phyloP scores from a whole-genome alignment of 2,329 filamentous ascomycete species.

The Pestalotiopsis fici region DNA sequence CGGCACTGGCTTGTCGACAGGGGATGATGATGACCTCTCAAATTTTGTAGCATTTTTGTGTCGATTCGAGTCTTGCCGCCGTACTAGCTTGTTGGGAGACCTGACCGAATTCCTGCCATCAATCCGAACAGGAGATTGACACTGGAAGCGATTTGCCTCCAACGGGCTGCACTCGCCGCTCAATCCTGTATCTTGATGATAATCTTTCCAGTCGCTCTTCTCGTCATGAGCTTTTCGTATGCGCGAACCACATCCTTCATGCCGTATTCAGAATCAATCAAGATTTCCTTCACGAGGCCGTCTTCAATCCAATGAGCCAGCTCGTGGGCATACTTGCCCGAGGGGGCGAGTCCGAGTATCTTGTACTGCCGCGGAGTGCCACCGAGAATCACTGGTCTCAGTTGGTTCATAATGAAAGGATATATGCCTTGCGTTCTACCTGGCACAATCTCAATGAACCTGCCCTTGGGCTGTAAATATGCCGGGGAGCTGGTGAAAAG shows the following conservation, averaged over 20 bases:
- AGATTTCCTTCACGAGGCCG: constrained; percentile 25
- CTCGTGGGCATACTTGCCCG: constrained; percentile 24
- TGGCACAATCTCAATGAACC: constrained; percentile 32
- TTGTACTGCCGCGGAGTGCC: constrained; percentile 30
- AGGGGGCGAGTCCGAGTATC: constrained; percentile 28
- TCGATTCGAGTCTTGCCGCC: no score
- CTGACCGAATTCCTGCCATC: no score
- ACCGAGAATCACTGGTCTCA: constrained; percentile 30
- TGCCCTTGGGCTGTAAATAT: constrained; percentile 9
- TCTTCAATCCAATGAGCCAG: constrained; percentile 25
- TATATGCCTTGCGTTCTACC: constrained; percentile 28
- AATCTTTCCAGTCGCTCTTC: constrained; percentile 33
- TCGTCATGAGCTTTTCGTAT: constrained; percentile 30
- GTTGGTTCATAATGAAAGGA: constrained; percentile 30
- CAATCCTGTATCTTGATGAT: constrained; percentile 24
- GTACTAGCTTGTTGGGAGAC: no score
- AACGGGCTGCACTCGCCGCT: not conserved
- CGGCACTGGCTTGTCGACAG: no score
- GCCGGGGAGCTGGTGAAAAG: constrained; percentile 3
- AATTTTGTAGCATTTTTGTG: no score
- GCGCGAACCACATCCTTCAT: constrained; percentile 31
- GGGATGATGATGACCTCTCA: no score
- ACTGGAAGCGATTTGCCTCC: no score
- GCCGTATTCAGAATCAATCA: constrained; percentile 30
- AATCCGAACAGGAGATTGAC: no score